Base-by-base conservation (phyloP, 148 eudicot genomes). In the Rhododendron mucronatum region DNA sequence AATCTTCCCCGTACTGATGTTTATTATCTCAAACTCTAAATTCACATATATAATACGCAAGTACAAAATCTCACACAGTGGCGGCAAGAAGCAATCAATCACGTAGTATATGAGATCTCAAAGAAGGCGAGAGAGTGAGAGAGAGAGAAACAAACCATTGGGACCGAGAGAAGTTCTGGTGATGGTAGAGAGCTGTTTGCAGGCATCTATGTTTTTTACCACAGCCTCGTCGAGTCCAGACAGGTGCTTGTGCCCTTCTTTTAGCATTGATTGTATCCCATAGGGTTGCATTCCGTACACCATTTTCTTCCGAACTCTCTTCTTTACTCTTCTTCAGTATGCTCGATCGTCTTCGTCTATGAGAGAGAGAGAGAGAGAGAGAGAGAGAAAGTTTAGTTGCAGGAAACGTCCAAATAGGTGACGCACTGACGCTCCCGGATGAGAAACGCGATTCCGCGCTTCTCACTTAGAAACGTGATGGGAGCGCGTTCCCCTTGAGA, bases 211-310 rank as follows among this genome's bases (percentile, higher is more conserved):
- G 90, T 96, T 95, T 88, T 94, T 96, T 48, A 94, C 57, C 30
- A 96, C 97, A 2, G 98, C 98, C 91, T 96, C 99, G 47, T 96
- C 99, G 50, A 96, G 93, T 0, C 99, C 99, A 3, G 98, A 95
- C 10, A 95, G 88, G 86, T 96, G 99, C 37, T 92, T 91, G 91
- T 94, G 95, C 16, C 98, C 98, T 86, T 96, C 99, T 78, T 96
- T 96, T 0, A 95, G 93, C 98, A 96, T 95, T 4, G 93, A 82
- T 55, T 93, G 94, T 0, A 94, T 87, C 23, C 98, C 98, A 69
- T 94, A 92, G 0, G 94, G 87, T 83, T 86, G 93, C 91, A 92
- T 89, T 80, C 87, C 90, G 67, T 86, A 90, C 69, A 90, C 96
- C 91, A 93, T 94, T 87, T 78, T 90, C 84, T 15, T n/a, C 15